phyloP scores from a whole-genome alignment of 345 rosid species.

The Heritiera littoralis region DNA sequence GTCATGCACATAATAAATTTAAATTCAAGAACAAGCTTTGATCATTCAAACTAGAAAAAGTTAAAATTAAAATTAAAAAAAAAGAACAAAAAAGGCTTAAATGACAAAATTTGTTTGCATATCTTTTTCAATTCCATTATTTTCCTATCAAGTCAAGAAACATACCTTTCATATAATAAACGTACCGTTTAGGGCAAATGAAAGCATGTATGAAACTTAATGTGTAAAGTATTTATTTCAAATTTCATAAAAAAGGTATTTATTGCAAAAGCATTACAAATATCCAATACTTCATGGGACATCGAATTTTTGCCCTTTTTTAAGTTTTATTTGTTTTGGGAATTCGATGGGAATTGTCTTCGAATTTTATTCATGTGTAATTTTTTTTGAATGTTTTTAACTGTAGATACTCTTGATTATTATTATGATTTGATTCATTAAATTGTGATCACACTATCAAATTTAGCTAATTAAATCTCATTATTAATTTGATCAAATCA shows the following conservation, averaged over 20 bases:
- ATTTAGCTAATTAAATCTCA: not conserved
- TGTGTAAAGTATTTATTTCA: not conserved
- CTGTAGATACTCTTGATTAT: too few relatives aligned
- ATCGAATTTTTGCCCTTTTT: not conserved
- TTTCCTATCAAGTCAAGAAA: not conserved
- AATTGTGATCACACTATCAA: not conserved
- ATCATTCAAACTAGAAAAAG: not conserved
- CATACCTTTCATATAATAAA: not conserved
- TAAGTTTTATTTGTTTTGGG: too few relatives aligned
- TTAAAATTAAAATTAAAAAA: not conserved
- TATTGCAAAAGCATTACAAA: not conserved
- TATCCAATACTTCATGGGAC: not conserved
- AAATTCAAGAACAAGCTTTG: not conserved
- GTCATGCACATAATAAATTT: not conserved
- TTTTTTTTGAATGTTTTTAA: too few relatives aligned
- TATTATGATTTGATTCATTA: not conserved
- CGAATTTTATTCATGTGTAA: too few relatives aligned
- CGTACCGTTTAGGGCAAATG: slow-evolving; percentile 9
- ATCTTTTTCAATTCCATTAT: slow-evolving; percentile 15
- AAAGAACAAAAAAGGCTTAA: too few relatives aligned
- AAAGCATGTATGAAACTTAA: not conserved
- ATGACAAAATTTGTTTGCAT: slow-evolving; percentile 11
- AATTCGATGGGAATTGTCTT: too few relatives aligned
- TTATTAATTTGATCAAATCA: not conserved
- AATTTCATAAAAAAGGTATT: too few relatives aligned